Evolutionary conservation across 345 rosid genomes (phyloP).

Genomic region (Lepidium sativum): DNA sequence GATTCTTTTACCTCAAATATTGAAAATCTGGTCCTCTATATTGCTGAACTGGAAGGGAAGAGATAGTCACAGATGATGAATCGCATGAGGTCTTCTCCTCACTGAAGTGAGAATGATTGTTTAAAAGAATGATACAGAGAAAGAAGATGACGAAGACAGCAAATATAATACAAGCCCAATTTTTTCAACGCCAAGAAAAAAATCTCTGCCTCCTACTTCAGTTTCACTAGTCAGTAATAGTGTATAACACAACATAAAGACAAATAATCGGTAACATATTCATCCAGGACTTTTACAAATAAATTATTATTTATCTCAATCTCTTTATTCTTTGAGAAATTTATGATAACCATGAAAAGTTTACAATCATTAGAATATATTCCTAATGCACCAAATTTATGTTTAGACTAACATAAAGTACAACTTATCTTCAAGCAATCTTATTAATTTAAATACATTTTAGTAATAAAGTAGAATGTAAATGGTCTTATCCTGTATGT

Average conservation of each 20-base stretch:
- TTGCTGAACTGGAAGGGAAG: not conserved
- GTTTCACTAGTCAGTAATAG: not conserved
- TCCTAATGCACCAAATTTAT: not conserved
- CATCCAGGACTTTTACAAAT: not conserved
- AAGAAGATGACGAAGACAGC: not conserved
- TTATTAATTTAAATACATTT: not conserved
- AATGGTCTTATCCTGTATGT: not conserved
- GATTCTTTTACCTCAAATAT: slow-evolving; percentile 1
- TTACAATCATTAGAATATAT: not conserved
- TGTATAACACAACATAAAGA: not conserved
- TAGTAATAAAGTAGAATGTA: not conserved
- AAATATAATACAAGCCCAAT: not conserved
- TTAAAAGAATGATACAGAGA: slow-evolving; percentile 5
- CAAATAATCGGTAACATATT: not conserved
- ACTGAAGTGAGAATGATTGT: not conserved
- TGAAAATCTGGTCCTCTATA: not conserved
- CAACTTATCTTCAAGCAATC: not conserved
- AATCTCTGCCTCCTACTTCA: not conserved
- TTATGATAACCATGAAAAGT: not conserved
- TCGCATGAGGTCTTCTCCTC: not conserved
- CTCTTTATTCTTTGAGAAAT: not conserved
- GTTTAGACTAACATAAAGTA: not conserved
- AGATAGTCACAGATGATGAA: too few species aligned
- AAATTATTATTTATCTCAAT: not conserved
- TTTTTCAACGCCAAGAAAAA: slow-evolving; percentile 11